These are phyloP conservation scores for Lodderomyces oxycetoniae DNA, from an alignment of 1,139 yeast genomes.

Conservation along the genomic window DNA sequence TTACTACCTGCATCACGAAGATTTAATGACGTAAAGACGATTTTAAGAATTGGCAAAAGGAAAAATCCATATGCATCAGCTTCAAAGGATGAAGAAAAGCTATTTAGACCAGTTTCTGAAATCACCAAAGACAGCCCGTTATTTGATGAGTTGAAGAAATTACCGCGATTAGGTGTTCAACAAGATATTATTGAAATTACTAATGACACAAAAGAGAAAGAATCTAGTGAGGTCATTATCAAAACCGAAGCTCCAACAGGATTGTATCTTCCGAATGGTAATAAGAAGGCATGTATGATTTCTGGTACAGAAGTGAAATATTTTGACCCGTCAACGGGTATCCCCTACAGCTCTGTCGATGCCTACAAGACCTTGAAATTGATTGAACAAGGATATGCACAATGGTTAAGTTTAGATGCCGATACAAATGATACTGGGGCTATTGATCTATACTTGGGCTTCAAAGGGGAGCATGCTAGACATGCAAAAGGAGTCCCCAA, in stretches of 20 bases:
- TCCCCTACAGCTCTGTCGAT: constrained; percentile 81
- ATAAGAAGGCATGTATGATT: constrained; percentile 66
- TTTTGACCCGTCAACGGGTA: constrained; percentile 81
- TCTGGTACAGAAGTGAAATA: constrained; percentile 78
- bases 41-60: constrained; percentile 44
- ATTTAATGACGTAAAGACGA: constrained; percentile 50
- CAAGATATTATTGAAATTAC: constrained; percentile 45
- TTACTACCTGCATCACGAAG: constrained; percentile 48
- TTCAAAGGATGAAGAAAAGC: constrained; percentile 25
- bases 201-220: constrained; percentile 36
- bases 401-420: constrained; percentile 56
- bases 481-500: constrained; percentile 90
- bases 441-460: constrained; percentile 51
- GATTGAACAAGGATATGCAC: constrained; percentile 59
- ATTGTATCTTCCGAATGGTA: constrained; percentile 65
- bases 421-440: constrained; percentile 56
- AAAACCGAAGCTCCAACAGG: constrained; percentile 73
- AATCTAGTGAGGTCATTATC: constrained; percentile 44
- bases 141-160: constrained; percentile 49
- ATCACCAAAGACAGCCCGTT: constrained; percentile 35
- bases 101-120: constrained; percentile 31
- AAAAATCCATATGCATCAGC: constrained; percentile 37
- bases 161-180: constrained; percentile 64
- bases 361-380: constrained; percentile 67
- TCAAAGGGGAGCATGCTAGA: constrained; percentile 43